phyloP scores from a whole-genome alignment of 2,329 filamentous ascomycete species.

The Clarireedia hainanense region DNA sequence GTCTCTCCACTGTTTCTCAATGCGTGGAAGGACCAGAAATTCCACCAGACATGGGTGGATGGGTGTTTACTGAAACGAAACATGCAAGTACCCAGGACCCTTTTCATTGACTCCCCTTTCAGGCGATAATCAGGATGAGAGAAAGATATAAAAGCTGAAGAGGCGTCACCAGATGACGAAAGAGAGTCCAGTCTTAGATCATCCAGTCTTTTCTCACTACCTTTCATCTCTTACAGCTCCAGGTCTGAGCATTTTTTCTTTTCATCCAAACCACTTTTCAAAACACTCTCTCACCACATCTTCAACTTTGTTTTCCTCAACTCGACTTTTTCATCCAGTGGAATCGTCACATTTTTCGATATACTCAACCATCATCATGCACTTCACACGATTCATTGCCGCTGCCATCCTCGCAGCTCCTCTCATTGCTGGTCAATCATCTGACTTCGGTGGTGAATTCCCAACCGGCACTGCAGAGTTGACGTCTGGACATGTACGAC shows the following conservation, averaged over 20 bases:
- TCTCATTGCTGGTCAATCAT: background rate
- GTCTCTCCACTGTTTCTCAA: background rate
- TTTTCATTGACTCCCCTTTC: background rate
- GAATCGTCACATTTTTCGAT: background rate
- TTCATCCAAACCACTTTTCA: background rate
- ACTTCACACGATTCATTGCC: slow-evolving; percentile 2
- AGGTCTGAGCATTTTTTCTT: slow-evolving; percentile 3
- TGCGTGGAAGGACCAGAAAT: background rate
- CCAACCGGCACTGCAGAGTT: background rate
- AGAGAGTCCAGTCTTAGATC: slow-evolving; percentile 1
- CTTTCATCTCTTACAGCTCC: slow-evolving; percentile 1
- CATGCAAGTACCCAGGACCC: background rate
- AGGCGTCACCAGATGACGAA: background rate
- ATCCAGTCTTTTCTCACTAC: slow-evolving; percentile 3
- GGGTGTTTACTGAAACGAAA: background rate
- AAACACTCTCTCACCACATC: slow-evolving; percentile 1
- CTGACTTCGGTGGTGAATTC: background rate
- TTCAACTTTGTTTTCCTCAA: background rate
- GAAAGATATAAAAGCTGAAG: background rate
- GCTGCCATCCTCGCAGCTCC: slow-evolving; percentile 2
- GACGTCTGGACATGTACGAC: background rate
- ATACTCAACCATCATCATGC: background rate
- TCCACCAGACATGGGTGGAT: background rate
- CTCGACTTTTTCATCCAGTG: background rate
- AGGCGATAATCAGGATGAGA: background rate